Percentiles rank a stretch among this genome's conserved stretches.
These are phyloP conservation scores for Pythium folliculosum DNA, from an alignment of 352 stramenopile genomes.

Conservation along the genomic window DNA sequence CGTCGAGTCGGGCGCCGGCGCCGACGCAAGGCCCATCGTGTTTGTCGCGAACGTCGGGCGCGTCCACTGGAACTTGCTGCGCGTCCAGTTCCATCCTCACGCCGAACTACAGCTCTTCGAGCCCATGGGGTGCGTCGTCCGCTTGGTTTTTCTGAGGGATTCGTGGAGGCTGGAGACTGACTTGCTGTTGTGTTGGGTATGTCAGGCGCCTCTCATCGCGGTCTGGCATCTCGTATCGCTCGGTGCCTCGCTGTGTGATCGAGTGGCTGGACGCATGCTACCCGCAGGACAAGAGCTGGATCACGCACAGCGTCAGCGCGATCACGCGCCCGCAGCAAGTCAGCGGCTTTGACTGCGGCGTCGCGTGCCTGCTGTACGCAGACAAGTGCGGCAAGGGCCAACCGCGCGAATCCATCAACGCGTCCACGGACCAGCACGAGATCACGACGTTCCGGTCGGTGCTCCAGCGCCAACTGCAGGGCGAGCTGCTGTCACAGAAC, in stretches of 20 bases:
- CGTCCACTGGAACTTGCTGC: constrained; percentile 90
- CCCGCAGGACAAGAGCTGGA: constrained; percentile 60
- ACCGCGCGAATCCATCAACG: constrained; percentile 60
- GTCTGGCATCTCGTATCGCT: constrained; percentile 67
- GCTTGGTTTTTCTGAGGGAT: too few species aligned
- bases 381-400: constrained; percentile 79
- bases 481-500: constrained; percentile 1
- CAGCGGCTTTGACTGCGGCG: constrained; percentile 89
- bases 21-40: constrained; percentile 54
- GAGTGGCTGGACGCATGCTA: constrained; percentile 86
- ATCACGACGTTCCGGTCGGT: constrained; percentile 73
- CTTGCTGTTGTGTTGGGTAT: not conserved
- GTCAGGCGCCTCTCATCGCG: constrained; percentile 54
- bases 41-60: constrained; percentile 82
- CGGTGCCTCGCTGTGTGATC: constrained; percentile 75
- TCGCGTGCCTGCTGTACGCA: constrained; percentile 86
- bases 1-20: constrained; percentile 50
- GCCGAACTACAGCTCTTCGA: constrained; percentile 88
- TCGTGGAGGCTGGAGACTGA: not conserved
- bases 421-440: constrained; percentile 56
- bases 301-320: constrained; percentile 56
- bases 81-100: constrained; percentile 66
- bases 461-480: constrained; percentile 43
- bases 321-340: constrained; percentile 87
- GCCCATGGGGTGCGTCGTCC: constrained; percentile 80